Percentiles rank a stretch among this genome's conserved stretches.
Conservation (phyloP, 352 stramenopile species). For the Globisporangium radiosum region DNA sequence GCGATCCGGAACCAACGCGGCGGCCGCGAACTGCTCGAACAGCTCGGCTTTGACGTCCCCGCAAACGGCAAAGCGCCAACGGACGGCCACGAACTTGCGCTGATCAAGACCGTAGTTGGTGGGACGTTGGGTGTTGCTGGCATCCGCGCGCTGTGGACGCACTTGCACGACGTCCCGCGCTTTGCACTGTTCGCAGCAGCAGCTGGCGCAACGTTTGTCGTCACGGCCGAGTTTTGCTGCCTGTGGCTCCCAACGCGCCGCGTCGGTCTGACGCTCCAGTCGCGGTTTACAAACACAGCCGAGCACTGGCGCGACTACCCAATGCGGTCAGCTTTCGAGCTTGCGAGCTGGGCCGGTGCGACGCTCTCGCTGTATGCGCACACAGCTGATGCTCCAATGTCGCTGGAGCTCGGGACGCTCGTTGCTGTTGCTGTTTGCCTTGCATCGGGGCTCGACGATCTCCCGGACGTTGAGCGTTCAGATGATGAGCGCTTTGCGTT, state of each 20-base stretch:
- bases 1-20: slow-evolving; percentile 68
- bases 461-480: slow-evolving; percentile 44
- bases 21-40: slow-evolving; percentile 45
- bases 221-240: slow-evolving; percentile 72
- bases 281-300: slow-evolving; percentile 50
- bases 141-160: slow-evolving; percentile 53
- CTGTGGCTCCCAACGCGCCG: slow-evolving; percentile 71
- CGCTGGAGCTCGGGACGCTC: slow-evolving; percentile 50
- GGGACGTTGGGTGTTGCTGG: slow-evolving; percentile 62
- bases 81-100: slow-evolving; percentile 53
- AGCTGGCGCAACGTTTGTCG: slow-evolving; percentile 62
- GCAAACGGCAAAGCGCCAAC: slow-evolving; percentile 62
- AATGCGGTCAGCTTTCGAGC: slow-evolving; percentile 46
- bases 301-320: slow-evolving; percentile 57
- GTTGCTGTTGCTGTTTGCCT: slow-evolving; percentile 45
- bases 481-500: slow-evolving; percentile 30
- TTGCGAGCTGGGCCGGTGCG: slow-evolving; percentile 51
- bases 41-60: slow-evolving; percentile 65
- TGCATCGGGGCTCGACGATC: slow-evolving; percentile 45
- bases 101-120: slow-evolving; percentile 80
- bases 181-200: slow-evolving; percentile 62
- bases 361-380: slow-evolving; percentile 58
- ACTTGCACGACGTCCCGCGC: slow-evolving; percentile 66
- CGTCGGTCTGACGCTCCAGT: slow-evolving; percentile 67
- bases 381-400: slow-evolving; percentile 39